These are phyloP conservation scores for Candida gorgasii DNA, from an alignment of 805 yeast species.

Conservation along the genomic window DNA sequence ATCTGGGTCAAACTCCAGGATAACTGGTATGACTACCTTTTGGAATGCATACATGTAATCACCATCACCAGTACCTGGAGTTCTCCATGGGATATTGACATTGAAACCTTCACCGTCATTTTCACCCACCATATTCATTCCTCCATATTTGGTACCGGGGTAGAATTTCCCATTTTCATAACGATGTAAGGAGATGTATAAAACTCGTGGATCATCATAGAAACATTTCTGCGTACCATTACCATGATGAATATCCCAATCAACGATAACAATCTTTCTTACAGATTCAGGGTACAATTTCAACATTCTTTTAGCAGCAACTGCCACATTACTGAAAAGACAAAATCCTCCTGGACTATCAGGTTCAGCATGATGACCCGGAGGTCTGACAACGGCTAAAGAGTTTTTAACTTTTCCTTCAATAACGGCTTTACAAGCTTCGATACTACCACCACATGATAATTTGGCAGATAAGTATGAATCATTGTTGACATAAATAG, in stretches of 20 bases:
- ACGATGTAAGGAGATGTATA: slow-evolving; percentile 89
- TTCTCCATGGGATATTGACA: slow-evolving; percentile 92
- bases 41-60: slow-evolving; percentile 92
- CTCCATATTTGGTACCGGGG: slow-evolving; percentile 91
- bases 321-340: slow-evolving; percentile 93
- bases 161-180: slow-evolving; percentile 90
- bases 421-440: slow-evolving; percentile 92
- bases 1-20: slow-evolving; percentile 89
- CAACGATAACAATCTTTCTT: slow-evolving; percentile 76
- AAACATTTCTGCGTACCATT: slow-evolving; percentile 97
- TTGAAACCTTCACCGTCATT: slow-evolving; percentile 85
- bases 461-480: slow-evolving; percentile 83
- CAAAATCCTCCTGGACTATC: slow-evolving; percentile 97
- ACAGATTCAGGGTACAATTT: slow-evolving; percentile 86
- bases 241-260: slow-evolving; percentile 99
- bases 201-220: slow-evolving; percentile 82
- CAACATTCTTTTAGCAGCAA: slow-evolving; percentile 86
- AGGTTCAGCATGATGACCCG: slow-evolving; percentile 99
- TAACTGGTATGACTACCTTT: slow-evolving; percentile 82
- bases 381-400: slow-evolving; percentile 94
- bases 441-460: slow-evolving; percentile 96
- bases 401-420: slow-evolving; percentile 92
- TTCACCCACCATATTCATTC: slow-evolving; percentile 77
- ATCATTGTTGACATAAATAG: slow-evolving; percentile 92
- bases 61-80: slow-evolving; percentile 90